Evolutionary conservation across 495 filamentous ascomycete species (phyloP).

Genomic region (Penicillium samsonianum): DNA sequence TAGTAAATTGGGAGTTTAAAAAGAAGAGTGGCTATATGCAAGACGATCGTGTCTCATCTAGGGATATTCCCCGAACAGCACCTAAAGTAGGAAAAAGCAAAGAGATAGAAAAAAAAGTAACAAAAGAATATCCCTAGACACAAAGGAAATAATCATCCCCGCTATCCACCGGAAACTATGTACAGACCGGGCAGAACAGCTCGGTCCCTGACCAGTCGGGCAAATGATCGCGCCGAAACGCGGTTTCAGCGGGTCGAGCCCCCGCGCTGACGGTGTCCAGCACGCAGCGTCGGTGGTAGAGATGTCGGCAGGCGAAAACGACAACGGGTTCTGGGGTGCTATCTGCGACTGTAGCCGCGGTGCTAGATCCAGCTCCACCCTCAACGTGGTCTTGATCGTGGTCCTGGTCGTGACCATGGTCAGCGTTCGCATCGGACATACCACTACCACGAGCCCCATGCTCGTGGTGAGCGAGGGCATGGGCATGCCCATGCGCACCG

Average conservation of each 20-base stretch:
- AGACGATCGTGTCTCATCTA: conserved; percentile 6
- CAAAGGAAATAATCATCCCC: conserved; percentile 22
- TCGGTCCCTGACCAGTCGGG: conserved; percentile 36
- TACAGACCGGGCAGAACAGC: conserved; percentile 44
- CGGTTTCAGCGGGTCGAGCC: conserved; percentile 23
- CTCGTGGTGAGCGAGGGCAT: conserved; percentile 3
- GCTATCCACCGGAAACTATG: conserved; percentile 20
- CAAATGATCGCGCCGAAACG: conserved; percentile 26
- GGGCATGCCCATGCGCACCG: conserved; percentile 17
- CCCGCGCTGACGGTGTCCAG: conserved; percentile 26
- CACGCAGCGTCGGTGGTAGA: conserved; percentile 54
- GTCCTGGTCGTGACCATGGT: conserved; percentile 24
- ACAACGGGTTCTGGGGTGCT: conserved; percentile 38
- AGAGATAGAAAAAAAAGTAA: conserved; percentile 1
- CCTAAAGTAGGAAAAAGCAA: not conserved
- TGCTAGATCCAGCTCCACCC: not conserved
- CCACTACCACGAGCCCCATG: conserved; percentile 16
- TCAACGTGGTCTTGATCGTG: conserved; percentile 20
- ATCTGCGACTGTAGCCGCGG: not conserved
- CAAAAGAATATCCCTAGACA: conserved; percentile 17
- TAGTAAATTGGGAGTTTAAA: not conserved
- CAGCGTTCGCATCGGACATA: conserved; percentile 2
- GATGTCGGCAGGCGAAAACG: conserved; percentile 57
- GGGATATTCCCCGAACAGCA: not conserved
- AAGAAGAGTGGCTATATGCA: conserved; percentile 4